phyloP scores from a whole-genome alignment of 106 monocot species.

The Dendrobium huoshanense region DNA sequence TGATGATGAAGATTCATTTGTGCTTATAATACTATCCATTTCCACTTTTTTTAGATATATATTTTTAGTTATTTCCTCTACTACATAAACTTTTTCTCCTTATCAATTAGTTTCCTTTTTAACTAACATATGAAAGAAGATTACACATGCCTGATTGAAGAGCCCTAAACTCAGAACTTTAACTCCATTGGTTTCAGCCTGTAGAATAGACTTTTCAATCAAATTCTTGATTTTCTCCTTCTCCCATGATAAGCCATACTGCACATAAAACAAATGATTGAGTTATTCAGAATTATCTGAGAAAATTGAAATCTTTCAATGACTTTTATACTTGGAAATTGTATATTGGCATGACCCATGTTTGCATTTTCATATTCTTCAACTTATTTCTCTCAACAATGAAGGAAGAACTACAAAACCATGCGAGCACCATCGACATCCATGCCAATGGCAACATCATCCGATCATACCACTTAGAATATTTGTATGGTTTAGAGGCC shows the following conservation, averaged over 20 bases:
- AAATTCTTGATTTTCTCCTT: conserved; percentile 61
- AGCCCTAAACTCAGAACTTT: conserved; percentile 67
- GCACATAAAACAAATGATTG: background rate
- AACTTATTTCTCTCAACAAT: conserved; percentile 60
- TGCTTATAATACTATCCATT: background rate
- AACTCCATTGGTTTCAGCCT: conserved; percentile 62
- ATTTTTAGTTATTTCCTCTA: background rate
- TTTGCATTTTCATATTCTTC: conserved; percentile 60
- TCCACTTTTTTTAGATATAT: background rate
- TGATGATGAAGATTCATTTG: background rate
- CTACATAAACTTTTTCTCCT: background rate
- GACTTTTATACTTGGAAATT: conserved; percentile 50
- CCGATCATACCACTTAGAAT: conserved; percentile 40
- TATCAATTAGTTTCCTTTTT: background rate
- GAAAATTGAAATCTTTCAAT: background rate
- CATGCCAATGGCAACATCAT: conserved; percentile 41
- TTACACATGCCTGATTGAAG: conserved; percentile 50
- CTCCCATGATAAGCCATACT: conserved; percentile 59
- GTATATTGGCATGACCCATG: conserved; percentile 72
- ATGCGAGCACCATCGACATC: conserved; percentile 42
- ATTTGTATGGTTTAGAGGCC: conserved; percentile 53
- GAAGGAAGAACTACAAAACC: conserved; percentile 48
- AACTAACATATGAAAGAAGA: background rate
- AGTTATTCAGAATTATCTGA: background rate
- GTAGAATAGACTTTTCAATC: conserved; percentile 57